A percentile compares a stretch with the other conserved stretches of the same genome.
Evolutionary conservation across 164 flowering plant species (phyloP).

Genomic region (Tetrastigma voinierianum): DNA sequence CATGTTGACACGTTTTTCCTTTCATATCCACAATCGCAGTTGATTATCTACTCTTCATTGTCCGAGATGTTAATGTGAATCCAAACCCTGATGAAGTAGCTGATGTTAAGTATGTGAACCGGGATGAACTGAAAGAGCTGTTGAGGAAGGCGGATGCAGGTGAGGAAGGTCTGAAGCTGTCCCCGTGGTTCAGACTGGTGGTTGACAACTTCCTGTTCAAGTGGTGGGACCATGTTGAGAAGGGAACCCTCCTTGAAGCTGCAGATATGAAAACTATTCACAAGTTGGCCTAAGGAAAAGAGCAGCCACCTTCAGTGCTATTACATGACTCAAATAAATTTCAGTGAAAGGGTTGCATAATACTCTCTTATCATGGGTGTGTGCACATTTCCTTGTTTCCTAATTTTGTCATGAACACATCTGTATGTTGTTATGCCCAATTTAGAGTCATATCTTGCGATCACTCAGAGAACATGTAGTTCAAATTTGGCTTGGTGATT

Average conservation of each 20-base stretch:
- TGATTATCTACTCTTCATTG: conserved; percentile 91
- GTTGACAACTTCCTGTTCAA: conserved; percentile 90
- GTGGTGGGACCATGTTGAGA: conserved; percentile 94
- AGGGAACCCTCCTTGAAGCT: conserved; percentile 63
- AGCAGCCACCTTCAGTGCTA: conserved; percentile 1
- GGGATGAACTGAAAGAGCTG: conserved; percentile 75
- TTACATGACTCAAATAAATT: neutral
- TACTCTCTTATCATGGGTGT: neutral
- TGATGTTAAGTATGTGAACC: conserved; percentile 68
- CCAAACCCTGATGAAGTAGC: conserved; percentile 97
- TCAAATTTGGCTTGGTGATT: too few species aligned
- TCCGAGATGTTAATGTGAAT: conserved; percentile 64
- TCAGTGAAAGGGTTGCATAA: neutral
- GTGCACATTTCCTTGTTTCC: too few species aligned
- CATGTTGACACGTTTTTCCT: neutral
- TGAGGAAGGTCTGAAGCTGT: conserved; percentile 81
- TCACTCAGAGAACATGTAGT: too few species aligned
- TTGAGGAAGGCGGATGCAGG: conserved; percentile 90
- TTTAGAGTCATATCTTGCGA: too few species aligned
- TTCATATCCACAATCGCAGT: conserved; percentile 48
- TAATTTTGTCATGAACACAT: too few species aligned
- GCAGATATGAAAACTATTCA: conserved; percentile 92
- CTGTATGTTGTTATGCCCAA: too few species aligned
- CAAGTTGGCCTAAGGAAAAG: conserved; percentile 44
- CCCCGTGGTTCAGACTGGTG: conserved; percentile 94